These are phyloP conservation scores for Quercus lobata DNA, from an alignment of 331 rosid genomes.

Conservation along the genomic window DNA sequence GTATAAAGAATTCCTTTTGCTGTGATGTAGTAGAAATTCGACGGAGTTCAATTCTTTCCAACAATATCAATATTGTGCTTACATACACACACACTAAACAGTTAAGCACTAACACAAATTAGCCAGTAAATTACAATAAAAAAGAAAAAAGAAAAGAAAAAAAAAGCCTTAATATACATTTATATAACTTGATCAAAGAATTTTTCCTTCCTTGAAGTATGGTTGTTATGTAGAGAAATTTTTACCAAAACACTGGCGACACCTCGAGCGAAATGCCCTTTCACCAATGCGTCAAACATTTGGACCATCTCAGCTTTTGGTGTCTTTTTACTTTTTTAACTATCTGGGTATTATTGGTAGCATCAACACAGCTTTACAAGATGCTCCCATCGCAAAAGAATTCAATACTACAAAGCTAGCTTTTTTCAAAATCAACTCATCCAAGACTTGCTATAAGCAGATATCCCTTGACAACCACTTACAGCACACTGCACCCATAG, in stretches of 20 bases:
- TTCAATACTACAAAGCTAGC: constrained; percentile 25
- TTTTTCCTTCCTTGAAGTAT: constrained; percentile 32
- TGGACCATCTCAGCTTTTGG: constrained; percentile 28
- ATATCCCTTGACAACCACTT: constrained; percentile 41
- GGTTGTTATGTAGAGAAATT: constrained; percentile 44
- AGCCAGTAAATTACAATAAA: constrained; percentile 18
- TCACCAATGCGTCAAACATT: constrained; percentile 33
- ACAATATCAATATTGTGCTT: constrained; percentile 41
- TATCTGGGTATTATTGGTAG: constrained; percentile 40
- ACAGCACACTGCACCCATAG: constrained; percentile 51
- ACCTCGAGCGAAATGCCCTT: constrained; percentile 25
- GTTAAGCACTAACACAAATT: constrained; percentile 17
- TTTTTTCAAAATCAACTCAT: constrained; percentile 32
- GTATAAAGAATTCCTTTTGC: constrained; percentile 35
- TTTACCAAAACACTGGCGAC: constrained; percentile 24
- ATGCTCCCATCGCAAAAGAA: constrained; percentile 55
- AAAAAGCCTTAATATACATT: constrained; percentile 31
- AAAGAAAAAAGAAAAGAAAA: constrained; percentile 9
- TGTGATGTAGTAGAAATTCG: constrained; percentile 28
- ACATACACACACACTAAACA: constrained; percentile 27
- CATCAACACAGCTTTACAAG: constrained; percentile 55
- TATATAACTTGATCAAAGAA: constrained; percentile 36
- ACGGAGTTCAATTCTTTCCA: constrained; percentile 24
- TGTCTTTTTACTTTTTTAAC: constrained; percentile 15
- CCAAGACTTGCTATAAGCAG: constrained; percentile 38